Conservation (phyloP, 495 filamentous ascomycete species). For the Patellaria atrata region DNA sequence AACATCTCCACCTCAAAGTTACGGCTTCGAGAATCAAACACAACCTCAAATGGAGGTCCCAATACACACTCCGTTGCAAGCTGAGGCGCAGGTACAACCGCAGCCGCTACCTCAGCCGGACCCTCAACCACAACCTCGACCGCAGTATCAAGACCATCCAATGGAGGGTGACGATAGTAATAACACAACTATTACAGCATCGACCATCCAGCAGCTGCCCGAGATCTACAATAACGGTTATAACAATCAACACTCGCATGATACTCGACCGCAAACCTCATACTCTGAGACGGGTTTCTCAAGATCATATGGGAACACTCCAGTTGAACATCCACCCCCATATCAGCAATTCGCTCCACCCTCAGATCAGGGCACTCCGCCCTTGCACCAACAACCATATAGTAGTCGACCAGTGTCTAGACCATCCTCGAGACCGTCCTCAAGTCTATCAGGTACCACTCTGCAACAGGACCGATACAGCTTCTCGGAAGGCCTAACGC, state of each 20-base stretch:
- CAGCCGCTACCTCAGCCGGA: neutral
- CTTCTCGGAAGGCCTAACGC: constrained; percentile 9
- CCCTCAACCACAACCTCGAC: neutral
- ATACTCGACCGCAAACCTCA: constrained; percentile 26
- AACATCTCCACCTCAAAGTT: neutral
- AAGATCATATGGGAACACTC: constrained; percentile 20
- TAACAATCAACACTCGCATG: constrained; percentile 13
- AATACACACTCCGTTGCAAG: too few relatives aligned
- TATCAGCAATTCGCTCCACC: constrained; percentile 9
- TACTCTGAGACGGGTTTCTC: constrained; percentile 31
- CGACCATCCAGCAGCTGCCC: constrained; percentile 20
- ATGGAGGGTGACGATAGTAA: constrained; percentile 25
- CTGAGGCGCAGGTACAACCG: too few relatives aligned
- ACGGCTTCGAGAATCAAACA: too few relatives aligned
- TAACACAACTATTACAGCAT: constrained; percentile 28
- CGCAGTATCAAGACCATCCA: constrained; percentile 11
- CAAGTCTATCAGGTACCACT: constrained; percentile 7
- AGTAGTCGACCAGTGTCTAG: too few relatives aligned
- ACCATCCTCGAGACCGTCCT: too few relatives aligned
- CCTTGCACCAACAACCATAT: constrained; percentile 13
- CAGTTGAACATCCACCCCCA: constrained; percentile 7
- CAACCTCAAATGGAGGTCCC: too few relatives aligned
- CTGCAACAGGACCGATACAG: constrained; percentile 5
- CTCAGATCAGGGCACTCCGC: constrained; percentile 19
- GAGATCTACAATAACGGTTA: constrained; percentile 15